phyloP scores from a whole-genome alignment of 1,284 basidiomycete species.

The Omphalotus olearius region DNA sequence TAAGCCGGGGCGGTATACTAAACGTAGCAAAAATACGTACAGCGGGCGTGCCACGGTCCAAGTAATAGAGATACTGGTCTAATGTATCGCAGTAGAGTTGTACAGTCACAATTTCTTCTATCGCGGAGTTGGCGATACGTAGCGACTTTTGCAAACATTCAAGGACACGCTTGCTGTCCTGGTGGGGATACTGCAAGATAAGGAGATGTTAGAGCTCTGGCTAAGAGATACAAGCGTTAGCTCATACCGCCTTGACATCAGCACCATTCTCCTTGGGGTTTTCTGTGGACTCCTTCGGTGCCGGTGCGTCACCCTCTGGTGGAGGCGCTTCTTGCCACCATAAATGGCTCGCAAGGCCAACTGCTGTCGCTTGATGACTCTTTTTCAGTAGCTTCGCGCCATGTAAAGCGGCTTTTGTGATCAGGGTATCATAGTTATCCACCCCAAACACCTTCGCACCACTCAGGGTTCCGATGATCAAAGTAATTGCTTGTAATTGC shows the following conservation, averaged over 20 bases:
- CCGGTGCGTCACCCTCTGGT: conserved; percentile 35
- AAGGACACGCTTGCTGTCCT: conserved; percentile 91
- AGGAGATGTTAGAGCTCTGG: neutral
- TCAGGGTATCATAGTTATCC: conserved; percentile 93
- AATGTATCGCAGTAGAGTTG: conserved; percentile 93
- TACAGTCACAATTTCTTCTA: conserved; percentile 91
- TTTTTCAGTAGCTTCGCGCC: conserved; percentile 94
- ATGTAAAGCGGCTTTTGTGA: conserved; percentile 93
- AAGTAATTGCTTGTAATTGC: conserved; percentile 89
- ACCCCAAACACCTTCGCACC: conserved; percentile 81
- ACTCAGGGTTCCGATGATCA: conserved; percentile 87
- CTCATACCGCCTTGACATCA: conserved; percentile 60
- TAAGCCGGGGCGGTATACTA: conserved; percentile 8
- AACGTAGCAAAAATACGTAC: conserved; percentile 41
- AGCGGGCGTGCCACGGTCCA: conserved; percentile 86
- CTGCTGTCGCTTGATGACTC: conserved; percentile 91
- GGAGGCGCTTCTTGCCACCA: conserved; percentile 85
- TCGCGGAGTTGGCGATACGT: conserved; percentile 89
- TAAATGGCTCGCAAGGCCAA: conserved; percentile 90
- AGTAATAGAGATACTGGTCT: conserved; percentile 91
- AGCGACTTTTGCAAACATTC: conserved; percentile 94
- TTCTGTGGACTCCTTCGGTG: conserved; percentile 28
- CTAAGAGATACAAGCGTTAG: neutral
- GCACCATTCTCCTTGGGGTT: conserved; percentile 40
- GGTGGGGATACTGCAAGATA: conserved; percentile 67